Evolutionary conservation across 83 land plant genomes (phyloP).

Genomic region (Picea mariana): DNA sequence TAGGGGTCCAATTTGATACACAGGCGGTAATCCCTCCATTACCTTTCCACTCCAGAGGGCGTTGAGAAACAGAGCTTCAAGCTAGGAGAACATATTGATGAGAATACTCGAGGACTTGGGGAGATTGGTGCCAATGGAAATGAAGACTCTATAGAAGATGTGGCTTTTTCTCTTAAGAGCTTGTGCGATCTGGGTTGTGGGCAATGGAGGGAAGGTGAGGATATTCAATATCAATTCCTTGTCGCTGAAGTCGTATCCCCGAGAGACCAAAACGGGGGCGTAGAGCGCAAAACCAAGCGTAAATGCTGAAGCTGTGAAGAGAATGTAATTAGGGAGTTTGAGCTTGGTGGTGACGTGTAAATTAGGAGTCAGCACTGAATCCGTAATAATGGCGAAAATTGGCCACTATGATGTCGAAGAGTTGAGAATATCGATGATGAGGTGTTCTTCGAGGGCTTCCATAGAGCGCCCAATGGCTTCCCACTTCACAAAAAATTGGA

Average conservation of each 20-base stretch:
- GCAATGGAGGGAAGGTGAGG: no score
- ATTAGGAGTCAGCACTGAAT: not conserved
- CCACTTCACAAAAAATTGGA: no score
- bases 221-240: no score
- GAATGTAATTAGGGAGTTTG: slow-evolving; percentile 20
- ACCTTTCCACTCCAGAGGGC: slow-evolving; percentile 24
- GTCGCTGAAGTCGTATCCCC: no score
- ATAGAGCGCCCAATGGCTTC: no score
- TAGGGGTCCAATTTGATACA: no score
- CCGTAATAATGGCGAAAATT: slow-evolving; percentile 16
- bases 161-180: slow-evolving; percentile 7
- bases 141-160: slow-evolving; percentile 21
- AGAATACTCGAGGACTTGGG: slow-evolving; percentile 25
- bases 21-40: slow-evolving; percentile 16
- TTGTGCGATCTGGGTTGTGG: no score
- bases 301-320: slow-evolving; percentile 37
- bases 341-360: slow-evolving; percentile 7
- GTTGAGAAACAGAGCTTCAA: slow-evolving; percentile 28
- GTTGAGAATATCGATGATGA: no score
- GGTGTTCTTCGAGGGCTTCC: no score
- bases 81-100: slow-evolving; percentile 28
- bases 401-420: no score
- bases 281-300: slow-evolving; percentile 25
- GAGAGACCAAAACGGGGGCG: no score
- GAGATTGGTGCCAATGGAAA: not conserved